Percentiles rank a stretch among this genome's conserved stretches.
phyloP scores from a whole-genome alignment of 2,329 filamentous ascomycete species.

The Ascochyta koolunga region DNA sequence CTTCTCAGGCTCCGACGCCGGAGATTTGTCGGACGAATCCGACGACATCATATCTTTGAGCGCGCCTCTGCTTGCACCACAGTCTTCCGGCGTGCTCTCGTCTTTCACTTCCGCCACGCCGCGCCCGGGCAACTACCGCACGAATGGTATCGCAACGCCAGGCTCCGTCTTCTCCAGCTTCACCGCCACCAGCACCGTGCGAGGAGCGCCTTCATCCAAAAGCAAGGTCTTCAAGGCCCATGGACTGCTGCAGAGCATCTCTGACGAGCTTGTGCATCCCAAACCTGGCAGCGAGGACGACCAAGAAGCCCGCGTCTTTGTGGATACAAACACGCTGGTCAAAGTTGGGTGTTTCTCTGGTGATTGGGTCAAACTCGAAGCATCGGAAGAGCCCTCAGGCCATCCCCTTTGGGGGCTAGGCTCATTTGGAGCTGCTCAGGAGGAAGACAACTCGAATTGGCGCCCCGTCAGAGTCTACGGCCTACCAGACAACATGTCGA shows the following conservation, averaged over 20 bases:
- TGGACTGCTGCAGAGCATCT: conserved; percentile 73
- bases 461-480: conserved; percentile 88
- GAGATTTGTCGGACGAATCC: conserved; percentile 86
- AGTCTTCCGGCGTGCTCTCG: conserved; percentile 78
- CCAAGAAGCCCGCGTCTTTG: conserved; percentile 83
- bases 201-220: conserved; percentile 68
- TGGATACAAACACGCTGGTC: conserved; percentile 83
- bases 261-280: conserved; percentile 81
- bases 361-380: conserved; percentile 90
- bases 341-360: conserved; percentile 96
- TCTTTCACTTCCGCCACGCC: conserved; percentile 82
- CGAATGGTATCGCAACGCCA: conserved; percentile 79
- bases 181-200: conserved; percentile 80
- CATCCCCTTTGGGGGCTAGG: conserved; percentile 73
- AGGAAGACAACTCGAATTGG: conserved; percentile 72
- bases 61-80: conserved; percentile 77
- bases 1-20: conserved; percentile 68
- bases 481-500: conserved; percentile 73
- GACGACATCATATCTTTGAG: conserved; percentile 93
- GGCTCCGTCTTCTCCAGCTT: conserved; percentile 90
- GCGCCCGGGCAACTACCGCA: conserved; percentile 71
- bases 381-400: conserved; percentile 72
- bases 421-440: conserved; percentile 67
- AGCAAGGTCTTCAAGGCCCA: conserved; percentile 86
- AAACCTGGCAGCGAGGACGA: conserved; percentile 85